phyloP scores from a whole-genome alignment of 805 yeast genomes.

The Citeromyces matritensis region DNA sequence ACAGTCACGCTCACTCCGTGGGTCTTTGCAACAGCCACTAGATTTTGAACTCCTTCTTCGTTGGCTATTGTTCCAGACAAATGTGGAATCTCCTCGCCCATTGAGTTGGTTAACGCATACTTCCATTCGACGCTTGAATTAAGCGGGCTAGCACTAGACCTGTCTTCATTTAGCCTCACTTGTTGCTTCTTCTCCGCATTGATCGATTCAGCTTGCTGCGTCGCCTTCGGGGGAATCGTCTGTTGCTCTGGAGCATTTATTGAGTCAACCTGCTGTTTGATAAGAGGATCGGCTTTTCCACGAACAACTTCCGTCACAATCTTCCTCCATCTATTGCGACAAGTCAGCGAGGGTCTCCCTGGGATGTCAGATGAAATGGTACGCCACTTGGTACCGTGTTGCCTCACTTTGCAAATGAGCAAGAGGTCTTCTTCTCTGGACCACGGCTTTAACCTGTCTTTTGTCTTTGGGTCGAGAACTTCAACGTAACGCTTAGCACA shows the following conservation, averaged over 20 bases:
- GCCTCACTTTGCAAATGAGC: conserved; percentile 51
- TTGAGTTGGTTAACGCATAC: conserved; percentile 31
- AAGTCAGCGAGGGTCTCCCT: conserved; percentile 77
- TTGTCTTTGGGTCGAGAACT: conserved; percentile 70
- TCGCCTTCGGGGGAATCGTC: background rate
- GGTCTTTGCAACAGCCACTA: conserved; percentile 45
- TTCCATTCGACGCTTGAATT: conserved; percentile 35
- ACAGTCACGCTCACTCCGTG: conserved; percentile 48
- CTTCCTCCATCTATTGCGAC: conserved; percentile 88
- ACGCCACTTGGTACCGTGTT: conserved; percentile 82
- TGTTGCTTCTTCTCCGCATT: background rate
- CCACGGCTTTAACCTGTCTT: conserved; percentile 74
- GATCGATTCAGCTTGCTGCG: background rate
- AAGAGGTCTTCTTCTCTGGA: conserved; percentile 56
- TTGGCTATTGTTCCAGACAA: conserved; percentile 32
- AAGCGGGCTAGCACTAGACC: background rate
- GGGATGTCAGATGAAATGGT: conserved; percentile 56
- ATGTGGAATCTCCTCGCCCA: conserved; percentile 25
- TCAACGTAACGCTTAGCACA: conserved; percentile 87
- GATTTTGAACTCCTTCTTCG: conserved; percentile 36
- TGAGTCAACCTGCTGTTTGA: conserved; percentile 26
- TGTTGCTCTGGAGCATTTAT: conserved; percentile 1
- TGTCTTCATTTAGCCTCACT: background rate
- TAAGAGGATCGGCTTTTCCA: conserved; percentile 40
- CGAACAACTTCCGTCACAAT: conserved; percentile 62